Conservation (phyloP, 169 alveolate genomes). For the Ichthyophthirius multifiliis region DNA sequence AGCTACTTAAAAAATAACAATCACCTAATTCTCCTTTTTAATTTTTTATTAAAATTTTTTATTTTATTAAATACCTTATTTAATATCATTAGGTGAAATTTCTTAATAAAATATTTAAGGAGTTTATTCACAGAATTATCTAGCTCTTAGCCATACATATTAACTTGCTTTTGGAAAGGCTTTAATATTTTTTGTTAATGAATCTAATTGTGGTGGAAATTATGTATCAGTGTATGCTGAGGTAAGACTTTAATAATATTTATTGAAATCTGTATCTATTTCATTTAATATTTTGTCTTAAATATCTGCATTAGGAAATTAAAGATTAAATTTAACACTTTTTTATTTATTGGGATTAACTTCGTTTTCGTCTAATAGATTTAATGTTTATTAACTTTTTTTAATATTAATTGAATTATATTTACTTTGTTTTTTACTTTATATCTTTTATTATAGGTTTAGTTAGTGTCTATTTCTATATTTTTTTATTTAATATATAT, state of each 20-base stretch:
- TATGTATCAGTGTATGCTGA: neutral
- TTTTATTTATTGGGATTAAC: neutral
- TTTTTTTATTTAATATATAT: neutral
- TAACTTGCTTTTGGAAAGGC: neutral
- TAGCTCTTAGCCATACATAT: neutral
- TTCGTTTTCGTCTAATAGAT: neutral
- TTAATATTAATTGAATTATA: neutral
- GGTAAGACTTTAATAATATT: neutral
- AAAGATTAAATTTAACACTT: neutral
- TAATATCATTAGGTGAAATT: neutral
- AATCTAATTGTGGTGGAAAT: neutral
- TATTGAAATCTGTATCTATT: neutral
- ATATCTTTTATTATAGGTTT: neutral
- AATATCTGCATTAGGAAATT: neutral
- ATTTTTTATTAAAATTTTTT: neutral
- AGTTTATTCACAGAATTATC: neutral
- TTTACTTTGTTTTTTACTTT: neutral
- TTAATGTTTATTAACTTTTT: neutral
- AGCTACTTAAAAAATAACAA: constrained; percentile 51
- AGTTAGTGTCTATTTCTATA: neutral
- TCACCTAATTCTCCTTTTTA: constrained; percentile 38
- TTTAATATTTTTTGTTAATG: neutral
- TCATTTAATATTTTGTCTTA: neutral
- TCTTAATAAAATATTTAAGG: neutral
- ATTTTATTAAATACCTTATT: neutral